A percentile compares a stretch with the other conserved stretches of the same genome.
phyloP scores from a whole-genome alignment of 129 eudicot species.

The Flaveria bidentis region DNA sequence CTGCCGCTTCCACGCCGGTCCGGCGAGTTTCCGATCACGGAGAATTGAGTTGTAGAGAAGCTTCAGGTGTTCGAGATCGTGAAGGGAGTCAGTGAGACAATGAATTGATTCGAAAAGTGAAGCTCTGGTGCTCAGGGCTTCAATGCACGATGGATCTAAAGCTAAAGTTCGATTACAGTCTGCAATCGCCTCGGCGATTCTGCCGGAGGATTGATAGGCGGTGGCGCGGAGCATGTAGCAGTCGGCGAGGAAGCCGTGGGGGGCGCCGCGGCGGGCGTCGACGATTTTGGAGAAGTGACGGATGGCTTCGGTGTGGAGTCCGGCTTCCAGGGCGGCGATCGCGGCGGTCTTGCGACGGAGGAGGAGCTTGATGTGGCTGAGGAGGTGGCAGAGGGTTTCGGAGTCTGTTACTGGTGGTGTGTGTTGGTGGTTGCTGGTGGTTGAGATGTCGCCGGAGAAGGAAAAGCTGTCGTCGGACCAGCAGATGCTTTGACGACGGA shows the following conservation, averaged over 20 bases:
- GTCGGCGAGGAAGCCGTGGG: conserved; percentile 87
- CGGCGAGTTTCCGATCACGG: conserved; percentile 80
- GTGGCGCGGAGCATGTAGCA: conserved; percentile 84
- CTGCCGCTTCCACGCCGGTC: conserved; percentile 82
- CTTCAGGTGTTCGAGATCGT: conserved; percentile 89
- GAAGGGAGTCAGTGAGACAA: conserved; percentile 82
- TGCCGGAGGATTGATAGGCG: conserved; percentile 63
- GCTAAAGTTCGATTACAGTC: conserved; percentile 86
- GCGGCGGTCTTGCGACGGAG: conserved; percentile 90
- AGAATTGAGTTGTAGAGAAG: conserved; percentile 76
- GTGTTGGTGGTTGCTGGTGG: conserved; percentile 40
- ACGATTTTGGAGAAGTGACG: conserved; percentile 90
- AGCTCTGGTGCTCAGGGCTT: conserved; percentile 73
- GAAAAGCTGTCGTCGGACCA: conserved; percentile 86
- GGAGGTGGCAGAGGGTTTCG: conserved; percentile 66
- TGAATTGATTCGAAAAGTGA: conserved; percentile 68
- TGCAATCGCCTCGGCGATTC: conserved; percentile 81
- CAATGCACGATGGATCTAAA: conserved; percentile 67
- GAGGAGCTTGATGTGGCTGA: conserved; percentile 81
- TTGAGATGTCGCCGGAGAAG: conserved; percentile 43
- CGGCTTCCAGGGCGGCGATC: conserved; percentile 89
- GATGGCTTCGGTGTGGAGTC: conserved; percentile 75
- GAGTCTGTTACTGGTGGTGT: conserved; percentile 60
- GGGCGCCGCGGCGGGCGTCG: conserved; percentile 88
- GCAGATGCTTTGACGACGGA: conserved; percentile 83